phyloP scores from a whole-genome alignment of 108 stramenopile species.

The Schizochytrium sp. region DNA sequence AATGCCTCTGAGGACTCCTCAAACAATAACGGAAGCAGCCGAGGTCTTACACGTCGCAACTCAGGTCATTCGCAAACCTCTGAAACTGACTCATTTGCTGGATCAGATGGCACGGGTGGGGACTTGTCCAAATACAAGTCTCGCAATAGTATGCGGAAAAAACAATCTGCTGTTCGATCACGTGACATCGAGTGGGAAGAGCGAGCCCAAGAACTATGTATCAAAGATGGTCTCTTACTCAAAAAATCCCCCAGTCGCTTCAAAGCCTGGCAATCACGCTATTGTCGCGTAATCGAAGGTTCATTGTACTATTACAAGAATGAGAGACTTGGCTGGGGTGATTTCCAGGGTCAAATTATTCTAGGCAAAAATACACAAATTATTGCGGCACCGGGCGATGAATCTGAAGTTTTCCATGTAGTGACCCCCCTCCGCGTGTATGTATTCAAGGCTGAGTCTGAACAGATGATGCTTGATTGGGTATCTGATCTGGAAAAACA shows the following conservation, averaged over 20 bases:
- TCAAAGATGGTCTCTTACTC: slow-evolving; percentile 14
- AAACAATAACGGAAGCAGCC: background rate
- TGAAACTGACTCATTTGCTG: background rate
- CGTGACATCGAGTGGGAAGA: slow-evolving; percentile 49
- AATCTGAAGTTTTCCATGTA: background rate
- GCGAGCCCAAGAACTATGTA: slow-evolving; percentile 8
- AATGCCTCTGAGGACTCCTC: background rate
- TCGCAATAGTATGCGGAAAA: background rate
- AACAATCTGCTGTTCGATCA: background rate
- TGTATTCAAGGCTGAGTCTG: slow-evolving; percentile 25
- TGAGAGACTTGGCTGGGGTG: slow-evolving; percentile 22
- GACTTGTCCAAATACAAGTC: background rate
- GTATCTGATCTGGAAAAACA: slow-evolving; percentile 22
- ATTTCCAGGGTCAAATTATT: slow-evolving; percentile 45
- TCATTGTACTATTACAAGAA: slow-evolving; percentile 59
- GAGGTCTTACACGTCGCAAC: background rate
- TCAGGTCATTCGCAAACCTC: background rate
- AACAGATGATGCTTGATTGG: slow-evolving; percentile 7
- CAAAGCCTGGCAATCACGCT: slow-evolving; percentile 53
- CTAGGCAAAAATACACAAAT: background rate
- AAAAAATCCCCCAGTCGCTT: slow-evolving; percentile 58
- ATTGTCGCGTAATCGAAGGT: slow-evolving; percentile 31
- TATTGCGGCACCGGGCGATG: background rate
- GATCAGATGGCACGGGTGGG: background rate
- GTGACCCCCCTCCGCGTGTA: slow-evolving; percentile 26